These are phyloP conservation scores for Acanthamoeba polyphaga DNA, from an alignment of 208 protist genomes.

Conservation along the genomic window DNA sequence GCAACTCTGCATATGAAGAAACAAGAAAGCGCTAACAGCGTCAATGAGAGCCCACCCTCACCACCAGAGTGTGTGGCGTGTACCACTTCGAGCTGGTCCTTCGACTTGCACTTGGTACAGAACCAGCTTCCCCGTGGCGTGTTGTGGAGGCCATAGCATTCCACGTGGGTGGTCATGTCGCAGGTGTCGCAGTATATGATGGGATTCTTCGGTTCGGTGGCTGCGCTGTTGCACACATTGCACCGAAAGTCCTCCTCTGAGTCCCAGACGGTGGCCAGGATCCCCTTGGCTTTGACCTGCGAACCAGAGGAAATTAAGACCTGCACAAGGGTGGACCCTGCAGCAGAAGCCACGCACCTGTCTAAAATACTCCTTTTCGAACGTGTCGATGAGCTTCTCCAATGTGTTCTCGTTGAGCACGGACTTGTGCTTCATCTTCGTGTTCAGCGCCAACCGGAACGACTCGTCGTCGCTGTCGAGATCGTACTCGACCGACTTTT, in stretches of 20 bases:
- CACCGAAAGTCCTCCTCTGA: slow-evolving; percentile 63
- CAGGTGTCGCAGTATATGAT: slow-evolving; percentile 70
- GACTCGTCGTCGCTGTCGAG: slow-evolving; percentile 31
- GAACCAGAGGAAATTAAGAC: neutral
- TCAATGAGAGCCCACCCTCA: neutral
- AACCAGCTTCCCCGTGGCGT: slow-evolving; percentile 49
- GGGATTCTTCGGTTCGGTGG: slow-evolving; percentile 9
- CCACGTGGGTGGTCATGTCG: slow-evolving; percentile 54
- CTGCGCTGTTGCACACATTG: slow-evolving; percentile 20
- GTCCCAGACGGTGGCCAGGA: slow-evolving; percentile 13
- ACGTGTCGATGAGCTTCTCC: slow-evolving; percentile 35
- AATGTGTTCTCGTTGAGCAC: slow-evolving; percentile 10
- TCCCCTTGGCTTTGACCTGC: slow-evolving; percentile 3
- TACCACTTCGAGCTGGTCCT: slow-evolving; percentile 69
- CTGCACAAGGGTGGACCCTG: no score
- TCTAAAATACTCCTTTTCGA: slow-evolving; percentile 43
- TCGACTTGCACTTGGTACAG: slow-evolving; percentile 69
- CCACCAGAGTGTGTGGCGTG: neutral
- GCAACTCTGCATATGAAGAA: neutral
- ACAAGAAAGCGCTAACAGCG: neutral
- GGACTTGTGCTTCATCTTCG: neutral
- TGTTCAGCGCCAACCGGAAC: slow-evolving; percentile 7
- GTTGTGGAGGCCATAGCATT: slow-evolving; percentile 55
- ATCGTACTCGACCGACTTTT: slow-evolving; percentile 32
- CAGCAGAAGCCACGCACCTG: slow-evolving; percentile 1